These are phyloP conservation scores for Talaromyces trachyspermus DNA, from an alignment of 495 filamentous ascomycete genomes.

Conservation along the genomic window DNA sequence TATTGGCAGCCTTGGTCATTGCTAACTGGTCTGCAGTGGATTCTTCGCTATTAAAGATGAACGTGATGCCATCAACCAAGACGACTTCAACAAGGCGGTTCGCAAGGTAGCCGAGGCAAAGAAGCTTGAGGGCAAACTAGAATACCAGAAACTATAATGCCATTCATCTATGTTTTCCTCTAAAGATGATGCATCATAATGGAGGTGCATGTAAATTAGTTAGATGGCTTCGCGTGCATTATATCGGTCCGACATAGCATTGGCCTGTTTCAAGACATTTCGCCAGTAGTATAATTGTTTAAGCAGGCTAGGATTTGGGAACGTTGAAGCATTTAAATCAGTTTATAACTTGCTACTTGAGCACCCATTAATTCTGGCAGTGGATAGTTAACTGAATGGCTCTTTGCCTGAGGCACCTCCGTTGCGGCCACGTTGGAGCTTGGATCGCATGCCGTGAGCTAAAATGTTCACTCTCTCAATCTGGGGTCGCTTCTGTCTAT, in stretches of 20 bases:
- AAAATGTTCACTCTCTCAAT: too few species aligned
- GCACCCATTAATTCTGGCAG: too few species aligned
- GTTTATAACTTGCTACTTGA: too few species aligned
- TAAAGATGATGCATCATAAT: neutral
- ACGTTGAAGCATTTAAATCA: too few species aligned
- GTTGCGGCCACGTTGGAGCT: slow-evolving; percentile 10
- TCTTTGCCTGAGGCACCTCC: too few species aligned
- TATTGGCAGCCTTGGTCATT: neutral
- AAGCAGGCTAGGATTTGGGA: too few species aligned
- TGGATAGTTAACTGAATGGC: too few species aligned
- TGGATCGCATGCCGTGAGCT: neutral
- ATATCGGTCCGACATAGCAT: too few species aligned
- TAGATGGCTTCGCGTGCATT: too few species aligned
- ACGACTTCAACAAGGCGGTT: slow-evolving; percentile 98
- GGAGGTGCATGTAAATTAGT: slow-evolving; percentile 9
- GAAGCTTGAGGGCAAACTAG: slow-evolving; percentile 95
- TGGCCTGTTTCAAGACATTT: too few species aligned
- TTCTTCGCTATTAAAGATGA: slow-evolving; percentile 97
- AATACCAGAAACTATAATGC: slow-evolving; percentile 89
- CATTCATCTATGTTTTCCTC: neutral
- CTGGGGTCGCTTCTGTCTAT: too few species aligned
- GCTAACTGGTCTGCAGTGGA: slow-evolving; percentile 49
- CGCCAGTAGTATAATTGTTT: too few species aligned
- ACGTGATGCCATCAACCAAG: slow-evolving; percentile 89
- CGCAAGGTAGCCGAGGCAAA: slow-evolving; percentile 94